These are phyloP conservation scores for Wickerhamomyces strasburgensis DNA, from an alignment of 805 yeast genomes.

Conservation along the genomic window DNA sequence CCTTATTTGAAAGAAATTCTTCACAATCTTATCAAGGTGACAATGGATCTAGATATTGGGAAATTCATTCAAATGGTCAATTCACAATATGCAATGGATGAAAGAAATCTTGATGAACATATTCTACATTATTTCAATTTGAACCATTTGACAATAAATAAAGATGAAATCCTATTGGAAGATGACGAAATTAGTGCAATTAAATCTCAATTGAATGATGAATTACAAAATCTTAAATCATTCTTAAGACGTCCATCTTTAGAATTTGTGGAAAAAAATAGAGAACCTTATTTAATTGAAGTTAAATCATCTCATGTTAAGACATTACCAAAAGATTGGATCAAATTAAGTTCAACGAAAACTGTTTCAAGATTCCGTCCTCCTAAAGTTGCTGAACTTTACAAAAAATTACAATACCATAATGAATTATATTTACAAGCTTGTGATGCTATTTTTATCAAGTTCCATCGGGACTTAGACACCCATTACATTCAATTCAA, in stretches of 20 bases:
- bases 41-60: constrained; percentile 29
- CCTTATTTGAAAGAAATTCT: constrained; percentile 36
- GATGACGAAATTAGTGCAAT: constrained; percentile 39
- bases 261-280: constrained; percentile 49
- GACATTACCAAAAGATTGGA: constrained; percentile 69
- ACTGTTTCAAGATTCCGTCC: constrained; percentile 70
- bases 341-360: constrained; percentile 65
- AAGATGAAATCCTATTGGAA: constrained; percentile 36
- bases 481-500: constrained; percentile 43
- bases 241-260: constrained; percentile 52
- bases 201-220: constrained; percentile 45
- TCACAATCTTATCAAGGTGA: constrained; percentile 30
- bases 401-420: constrained; percentile 53
- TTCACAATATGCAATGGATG: constrained; percentile 42
- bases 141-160: constrained; percentile 27
- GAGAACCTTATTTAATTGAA: constrained; percentile 73
- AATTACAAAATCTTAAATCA: constrained; percentile 42
- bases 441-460: constrained; percentile 36
- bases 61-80: constrained; percentile 47
- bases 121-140: constrained; percentile 39
- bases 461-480: constrained; percentile 43
- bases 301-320: constrained; percentile 51
- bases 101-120: constrained; percentile 41
- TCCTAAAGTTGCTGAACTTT: constrained; percentile 47
- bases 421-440: constrained; percentile 39